Base-by-base conservation (phyloP, 2,329 filamentous ascomycete species). In the Colletotrichum tofieldiae region DNA sequence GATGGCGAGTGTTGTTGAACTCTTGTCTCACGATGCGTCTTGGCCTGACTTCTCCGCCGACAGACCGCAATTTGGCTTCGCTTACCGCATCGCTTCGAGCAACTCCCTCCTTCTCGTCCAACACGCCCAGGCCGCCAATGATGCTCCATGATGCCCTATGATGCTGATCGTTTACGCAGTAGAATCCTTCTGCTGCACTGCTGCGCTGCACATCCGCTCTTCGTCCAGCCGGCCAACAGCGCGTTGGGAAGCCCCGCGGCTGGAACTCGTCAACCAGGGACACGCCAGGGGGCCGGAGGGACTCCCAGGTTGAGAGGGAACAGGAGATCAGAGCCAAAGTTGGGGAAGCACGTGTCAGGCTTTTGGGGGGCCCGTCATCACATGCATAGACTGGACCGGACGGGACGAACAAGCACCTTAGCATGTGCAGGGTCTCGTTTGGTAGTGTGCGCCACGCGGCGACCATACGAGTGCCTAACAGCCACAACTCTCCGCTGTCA, bases 321-420 rank as follows among this genome's bases (percentile, higher is more conserved):
- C 47, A 70, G 55, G 45, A 60, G 58, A 67, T 65, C 65, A 67
- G 56, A 54, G 32, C 56, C 65, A 66, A 59, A 59, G 54, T 52
- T 65, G 63, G 71, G 61, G 67, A 71, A 73, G 73, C 73, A 74
- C 71, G 73, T 74, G 73, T 73, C 64, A 74, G 71, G 68, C 39
- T 52, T 65, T 61, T 67, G 29, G 58, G 37, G 64, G 64, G 37
- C 60, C 56, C 71, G 51, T 58, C 63, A 71, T 74, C 73, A 74
- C 73, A 74, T 74, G 73, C 73, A 67, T 70, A 8, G 37, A 45
- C 43, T 63, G 32, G 51, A 18, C 37, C 20, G 63, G 68, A 71
- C 68, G 64, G 70, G 61, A 71, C 65, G 71, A 69, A 69, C 65
- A 59, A 70, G n/a, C 49, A 52, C 45, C 63, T 61, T 52, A 62